phyloP scores from a whole-genome alignment of 345 rosid species.

The Eucalyptus cloeziana region DNA sequence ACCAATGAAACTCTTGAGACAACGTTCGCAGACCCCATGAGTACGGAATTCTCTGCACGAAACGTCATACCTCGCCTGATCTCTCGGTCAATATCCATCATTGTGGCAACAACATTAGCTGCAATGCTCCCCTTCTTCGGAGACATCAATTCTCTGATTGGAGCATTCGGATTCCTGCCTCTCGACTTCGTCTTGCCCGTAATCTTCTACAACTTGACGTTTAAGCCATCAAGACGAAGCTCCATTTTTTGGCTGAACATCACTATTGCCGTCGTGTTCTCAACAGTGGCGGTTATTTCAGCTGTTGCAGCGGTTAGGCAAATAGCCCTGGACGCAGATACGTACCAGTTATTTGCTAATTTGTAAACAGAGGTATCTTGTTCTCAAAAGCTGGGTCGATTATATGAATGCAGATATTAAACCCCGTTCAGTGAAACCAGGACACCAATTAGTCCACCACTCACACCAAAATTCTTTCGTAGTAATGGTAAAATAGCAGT shows the following conservation, averaged over 20 bases:
- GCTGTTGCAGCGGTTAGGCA: constrained; percentile 76
- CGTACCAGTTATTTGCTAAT: constrained; percentile 50
- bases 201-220: constrained; percentile 65
- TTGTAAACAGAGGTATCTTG: constrained; percentile 13
- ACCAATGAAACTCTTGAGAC: constrained; percentile 67
- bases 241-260: constrained; percentile 56
- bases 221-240: constrained; percentile 60
- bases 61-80: constrained; percentile 49
- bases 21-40: constrained; percentile 31
- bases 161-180: constrained; percentile 87
- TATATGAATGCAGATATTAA: not conserved
- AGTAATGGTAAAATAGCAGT: not conserved
- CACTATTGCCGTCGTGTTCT: constrained; percentile 43
- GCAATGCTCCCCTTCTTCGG: constrained; percentile 93
- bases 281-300: constrained; percentile 38
- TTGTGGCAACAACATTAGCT: constrained; percentile 43
- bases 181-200: constrained; percentile 69
- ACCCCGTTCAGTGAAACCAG: not conserved
- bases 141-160: constrained; percentile 48
- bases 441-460: not conserved
- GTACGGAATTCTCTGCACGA: constrained; percentile 44
- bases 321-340: constrained; percentile 52
- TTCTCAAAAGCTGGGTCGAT: not conserved
- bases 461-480: not conserved
- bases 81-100: constrained; percentile 45